Evolutionary conservation across 1,284 basidiomycete species (phyloP).

Genomic region (Sphaerobolus stellatus): DNA sequence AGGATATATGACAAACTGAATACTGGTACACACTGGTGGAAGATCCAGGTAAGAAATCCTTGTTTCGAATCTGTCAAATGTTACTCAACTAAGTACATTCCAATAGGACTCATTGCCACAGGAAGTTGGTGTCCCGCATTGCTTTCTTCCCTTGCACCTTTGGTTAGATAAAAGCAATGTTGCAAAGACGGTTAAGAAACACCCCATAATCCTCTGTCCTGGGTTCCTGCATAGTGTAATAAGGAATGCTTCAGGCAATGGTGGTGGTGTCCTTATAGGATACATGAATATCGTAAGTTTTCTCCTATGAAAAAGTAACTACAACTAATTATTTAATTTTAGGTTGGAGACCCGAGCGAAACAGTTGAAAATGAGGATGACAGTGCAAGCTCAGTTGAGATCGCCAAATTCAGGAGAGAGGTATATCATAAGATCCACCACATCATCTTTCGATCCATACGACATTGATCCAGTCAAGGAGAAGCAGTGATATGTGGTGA

Average conservation of each 20-base stretch:
- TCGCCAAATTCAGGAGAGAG: slow-evolving; percentile 25
- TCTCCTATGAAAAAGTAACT: slow-evolving; percentile 1
- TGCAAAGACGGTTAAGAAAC: slow-evolving; percentile 26
- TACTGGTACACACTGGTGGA: slow-evolving; percentile 26
- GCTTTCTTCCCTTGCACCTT: slow-evolving; percentile 28
- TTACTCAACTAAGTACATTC: not conserved
- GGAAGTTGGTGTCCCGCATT: slow-evolving; percentile 18
- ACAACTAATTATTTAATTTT: not conserved
- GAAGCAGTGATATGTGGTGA: slow-evolving; percentile 27
- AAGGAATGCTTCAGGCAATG: slow-evolving; percentile 33
- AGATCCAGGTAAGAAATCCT: slow-evolving; percentile 21
- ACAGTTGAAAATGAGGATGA: slow-evolving; percentile 18
- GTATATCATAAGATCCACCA: slow-evolving; percentile 28
- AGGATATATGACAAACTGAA: slow-evolving; percentile 26
- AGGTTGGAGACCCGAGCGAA: slow-evolving; percentile 21
- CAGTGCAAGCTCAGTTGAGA: slow-evolving; percentile 15
- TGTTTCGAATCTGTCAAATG: not conserved
- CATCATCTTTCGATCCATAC: slow-evolving; percentile 21
- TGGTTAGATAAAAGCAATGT: slow-evolving; percentile 33
- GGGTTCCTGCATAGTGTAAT: slow-evolving; percentile 26
- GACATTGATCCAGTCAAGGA: slow-evolving; percentile 20
- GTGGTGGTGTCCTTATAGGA: slow-evolving; percentile 21
- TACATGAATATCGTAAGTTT: slow-evolving; percentile 24
- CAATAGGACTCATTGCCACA: slow-evolving; percentile 12
- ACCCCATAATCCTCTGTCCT: slow-evolving; percentile 27